Evolutionary conservation across 164 flowering plant genomes (phyloP).

Genomic region (Santalum album): DNA sequence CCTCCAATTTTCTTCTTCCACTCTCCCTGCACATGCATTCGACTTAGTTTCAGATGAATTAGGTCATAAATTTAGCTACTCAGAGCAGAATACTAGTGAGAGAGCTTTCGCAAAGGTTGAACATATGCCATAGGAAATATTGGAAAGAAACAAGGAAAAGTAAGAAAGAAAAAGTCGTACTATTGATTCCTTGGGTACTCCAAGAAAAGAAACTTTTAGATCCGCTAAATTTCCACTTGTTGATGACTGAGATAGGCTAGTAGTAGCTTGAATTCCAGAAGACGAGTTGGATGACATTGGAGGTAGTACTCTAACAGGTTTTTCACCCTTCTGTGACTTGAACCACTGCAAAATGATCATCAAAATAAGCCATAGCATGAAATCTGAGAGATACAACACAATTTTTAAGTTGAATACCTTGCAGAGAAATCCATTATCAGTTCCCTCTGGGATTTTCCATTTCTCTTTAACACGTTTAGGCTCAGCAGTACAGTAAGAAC

Average conservation of each 20-base stretch:
- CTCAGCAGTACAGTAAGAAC: slow-evolving; percentile 66
- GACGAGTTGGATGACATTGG: slow-evolving; percentile 28
- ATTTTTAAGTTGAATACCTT: slow-evolving; percentile 38
- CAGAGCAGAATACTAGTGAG: not conserved
- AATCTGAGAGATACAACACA: not conserved
- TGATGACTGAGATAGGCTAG: slow-evolving; percentile 21
- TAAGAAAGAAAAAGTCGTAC: slow-evolving; percentile 20
- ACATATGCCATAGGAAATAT: too few relatives aligned
- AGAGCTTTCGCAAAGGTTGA: not conserved
- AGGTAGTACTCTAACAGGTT: slow-evolving; percentile 63
- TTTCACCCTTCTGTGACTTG: slow-evolving; percentile 67
- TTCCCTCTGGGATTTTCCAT: slow-evolving; percentile 82
- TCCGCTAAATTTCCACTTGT: slow-evolving; percentile 46
- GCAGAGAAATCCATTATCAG: slow-evolving; percentile 53
- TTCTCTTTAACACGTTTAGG: slow-evolving; percentile 63
- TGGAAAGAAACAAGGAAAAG: slow-evolving; percentile 6
- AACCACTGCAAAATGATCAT: slow-evolving; percentile 57
- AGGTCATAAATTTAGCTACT: not conserved
- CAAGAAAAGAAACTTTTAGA: slow-evolving; percentile 58
- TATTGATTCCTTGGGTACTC: slow-evolving; percentile 40
- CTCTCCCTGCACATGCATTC: slow-evolving; percentile 36
- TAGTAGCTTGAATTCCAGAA: slow-evolving; percentile 30
- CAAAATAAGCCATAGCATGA: slow-evolving; percentile 5
- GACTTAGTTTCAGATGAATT: not conserved
- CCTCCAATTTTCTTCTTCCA: slow-evolving; percentile 66